Evolutionary conservation across 176 grass and related monocot genomes (phyloP).

Genomic region (Ampelocalamus luodianensis): DNA sequence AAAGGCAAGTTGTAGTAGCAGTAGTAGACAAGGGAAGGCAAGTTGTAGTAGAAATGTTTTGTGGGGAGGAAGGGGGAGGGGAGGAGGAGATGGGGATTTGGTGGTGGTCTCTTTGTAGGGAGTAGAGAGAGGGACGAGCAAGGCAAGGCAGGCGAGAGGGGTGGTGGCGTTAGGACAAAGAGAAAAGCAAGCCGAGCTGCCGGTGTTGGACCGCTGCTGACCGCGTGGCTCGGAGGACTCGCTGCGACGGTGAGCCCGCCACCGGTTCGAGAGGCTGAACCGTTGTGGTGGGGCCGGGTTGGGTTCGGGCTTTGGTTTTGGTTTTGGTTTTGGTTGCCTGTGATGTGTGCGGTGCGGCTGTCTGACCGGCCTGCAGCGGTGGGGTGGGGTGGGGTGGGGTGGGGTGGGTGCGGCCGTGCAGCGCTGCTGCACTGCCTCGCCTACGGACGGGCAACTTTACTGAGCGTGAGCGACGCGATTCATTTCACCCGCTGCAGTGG

Average conservation of each 20-base stretch:
- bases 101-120: conserved; percentile 95
- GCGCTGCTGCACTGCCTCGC: too few species aligned
- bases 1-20: not conserved
- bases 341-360: too few species aligned
- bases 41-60: conserved; percentile 41
- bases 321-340: too few species aligned
- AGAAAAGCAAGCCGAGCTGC: conserved; percentile 17
- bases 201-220: conserved; percentile 21
- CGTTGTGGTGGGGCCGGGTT: not conserved
- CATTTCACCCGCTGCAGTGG: too few species aligned
- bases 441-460: too few species aligned
- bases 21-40: not conserved
- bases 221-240: not conserved
- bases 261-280: not conserved
- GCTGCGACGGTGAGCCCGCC: not conserved
- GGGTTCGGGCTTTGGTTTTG: too few species aligned
- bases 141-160: too few species aligned
- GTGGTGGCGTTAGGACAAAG: conserved; percentile 3
- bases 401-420: too few species aligned
- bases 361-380: too few species aligned
- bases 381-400: too few species aligned
- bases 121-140: conserved; percentile 44
- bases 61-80: conserved; percentile 6
- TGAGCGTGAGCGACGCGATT: too few species aligned
- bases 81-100: conserved; percentile 36